Evolutionary conservation across 495 filamentous ascomycete species (phyloP).

Genomic region (Corynascus novoguineensis): DNA sequence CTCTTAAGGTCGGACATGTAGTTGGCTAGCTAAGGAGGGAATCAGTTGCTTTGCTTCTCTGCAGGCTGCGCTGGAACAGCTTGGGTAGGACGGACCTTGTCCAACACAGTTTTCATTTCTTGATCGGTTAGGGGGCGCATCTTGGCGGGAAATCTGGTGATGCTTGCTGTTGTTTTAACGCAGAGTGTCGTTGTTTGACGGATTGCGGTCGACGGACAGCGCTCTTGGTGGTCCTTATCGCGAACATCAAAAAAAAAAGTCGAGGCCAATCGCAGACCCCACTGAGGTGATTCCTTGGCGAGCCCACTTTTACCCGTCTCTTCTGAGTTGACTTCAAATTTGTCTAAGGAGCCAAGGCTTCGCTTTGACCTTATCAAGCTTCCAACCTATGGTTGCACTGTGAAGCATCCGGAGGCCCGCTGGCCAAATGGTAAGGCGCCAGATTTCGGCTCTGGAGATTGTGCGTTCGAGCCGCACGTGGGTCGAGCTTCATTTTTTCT

Average conservation of each 20-base stretch:
- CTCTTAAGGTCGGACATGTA: constrained; percentile 53
- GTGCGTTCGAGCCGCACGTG: constrained; percentile 32
- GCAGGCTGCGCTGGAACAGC: not conserved
- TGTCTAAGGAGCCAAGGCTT: no score
- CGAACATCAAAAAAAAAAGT: constrained; percentile 19
- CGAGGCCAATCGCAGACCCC: constrained; percentile 14
- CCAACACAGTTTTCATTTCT: constrained; percentile 68
- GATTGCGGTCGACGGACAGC: not conserved
- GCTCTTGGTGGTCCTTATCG: constrained; percentile 20
- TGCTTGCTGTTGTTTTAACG: not conserved
- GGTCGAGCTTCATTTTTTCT: constrained; percentile 19
- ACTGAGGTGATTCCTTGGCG: constrained; percentile 4
- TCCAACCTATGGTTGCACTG: not conserved
- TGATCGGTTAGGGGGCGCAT: constrained; percentile 73
- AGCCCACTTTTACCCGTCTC: constrained; percentile 28
- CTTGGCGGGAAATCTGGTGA: constrained; percentile 12
- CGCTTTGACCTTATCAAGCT: not conserved
- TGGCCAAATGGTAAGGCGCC: constrained; percentile 35
- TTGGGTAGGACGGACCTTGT: constrained; percentile 43
- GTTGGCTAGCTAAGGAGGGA: constrained; percentile 24
- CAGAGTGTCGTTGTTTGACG: not conserved
- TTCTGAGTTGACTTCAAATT: no score
- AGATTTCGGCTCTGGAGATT: constrained; percentile 34
- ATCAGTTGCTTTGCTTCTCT: not conserved
- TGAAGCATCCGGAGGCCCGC: constrained; percentile 16